Evolutionary conservation across 202 grass and related monocot species (phyloP), one percentile per base, ranked within the genome.

Genomic region (Brachypodium distachyon): DNA sequence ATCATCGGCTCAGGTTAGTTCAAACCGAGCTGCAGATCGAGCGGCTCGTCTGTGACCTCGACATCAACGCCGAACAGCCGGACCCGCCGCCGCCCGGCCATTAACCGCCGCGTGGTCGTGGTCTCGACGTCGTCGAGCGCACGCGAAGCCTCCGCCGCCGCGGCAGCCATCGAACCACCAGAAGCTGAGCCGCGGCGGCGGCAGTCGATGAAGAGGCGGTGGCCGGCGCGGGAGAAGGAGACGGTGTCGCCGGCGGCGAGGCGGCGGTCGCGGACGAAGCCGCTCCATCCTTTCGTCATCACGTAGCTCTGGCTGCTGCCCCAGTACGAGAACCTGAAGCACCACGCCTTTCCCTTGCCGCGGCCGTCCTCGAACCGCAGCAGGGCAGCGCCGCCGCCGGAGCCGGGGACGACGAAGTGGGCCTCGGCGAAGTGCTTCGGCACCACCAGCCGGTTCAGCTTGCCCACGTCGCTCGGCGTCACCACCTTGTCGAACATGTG

Each of bases 61-160:
- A 82, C 34, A 66, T 84, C 38, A 12, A 84, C 82, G 56, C 74
- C 82, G 65, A 84, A 84, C 36, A 84, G 82, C 55, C 82, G 82
- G 12, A 84, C 23, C 6, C 18, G 43, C 44, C 51, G 28, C 26
- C 0, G 27, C 17, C 11, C 22, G 17, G 14, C 9, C n/a, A n/a
- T n/a, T n/a, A n/a, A 4, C 0, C 14, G 50, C 14, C 37, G 21
- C 13, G 10, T 17, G 12, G 55, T 7, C 55, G 10, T 9, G 12
- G 2, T 2, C 6, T 5, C 40, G 3, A 16, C 49, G 0, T 56
- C 53, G 4, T n/a, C 33, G 33, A 36, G 5, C 0, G 19, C 7
- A 22, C 19, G 49, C 23, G 49, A 10, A 3, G 54, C 12, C 13
- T 13, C 27, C 6, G 11, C 27, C 55, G 4, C 6, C 31, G 34